Conservation (phyloP, 2,329 filamentous ascomycete species). For the Pleoardoris graminearum region DNA sequence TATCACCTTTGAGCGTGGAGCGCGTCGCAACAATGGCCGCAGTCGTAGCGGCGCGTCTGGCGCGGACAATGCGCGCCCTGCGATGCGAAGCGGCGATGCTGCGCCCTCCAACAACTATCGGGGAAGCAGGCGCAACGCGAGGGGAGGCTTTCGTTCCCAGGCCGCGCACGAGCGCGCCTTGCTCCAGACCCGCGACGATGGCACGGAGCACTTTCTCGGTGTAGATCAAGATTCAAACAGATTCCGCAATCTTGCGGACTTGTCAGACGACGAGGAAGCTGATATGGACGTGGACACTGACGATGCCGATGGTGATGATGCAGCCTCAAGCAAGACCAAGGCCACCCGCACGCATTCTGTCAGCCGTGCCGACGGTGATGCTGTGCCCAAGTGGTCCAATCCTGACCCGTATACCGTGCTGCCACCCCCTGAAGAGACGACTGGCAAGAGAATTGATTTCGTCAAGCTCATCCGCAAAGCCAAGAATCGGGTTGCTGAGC, state of each 20-base stretch:
- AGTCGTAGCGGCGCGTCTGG: constrained; percentile 17
- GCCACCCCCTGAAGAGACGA: constrained; percentile 74
- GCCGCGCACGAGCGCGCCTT: constrained; percentile 51
- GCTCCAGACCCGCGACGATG: constrained; percentile 47
- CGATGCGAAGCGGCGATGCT: constrained; percentile 13
- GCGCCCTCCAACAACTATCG: constrained; percentile 5
- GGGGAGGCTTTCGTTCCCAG: constrained; percentile 26
- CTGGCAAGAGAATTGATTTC: constrained; percentile 79
- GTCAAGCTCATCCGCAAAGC: constrained; percentile 92
- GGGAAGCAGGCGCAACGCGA: constrained; percentile 24
- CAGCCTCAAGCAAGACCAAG: constrained; percentile 31
- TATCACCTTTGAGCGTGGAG: constrained; percentile 21
- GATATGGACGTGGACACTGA: constrained; percentile 42
- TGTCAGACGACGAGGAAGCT: constrained; percentile 44
- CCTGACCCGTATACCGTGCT: constrained; percentile 90
- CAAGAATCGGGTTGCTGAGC: constrained; percentile 62
- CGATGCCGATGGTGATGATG: constrained; percentile 23
- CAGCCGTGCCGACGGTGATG: constrained; percentile 35
- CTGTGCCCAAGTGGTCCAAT: constrained; percentile 84
- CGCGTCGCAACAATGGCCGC: constrained; percentile 20
- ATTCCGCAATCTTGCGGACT: constrained; percentile 47
- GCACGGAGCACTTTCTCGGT: constrained; percentile 51
- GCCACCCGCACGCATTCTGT: constrained; percentile 21
- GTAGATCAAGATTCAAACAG: constrained; percentile 47
- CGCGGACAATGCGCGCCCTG: constrained; percentile 14